Conservation (phyloP, 805 yeast genomes). For the Nematodospora valgi region DNA sequence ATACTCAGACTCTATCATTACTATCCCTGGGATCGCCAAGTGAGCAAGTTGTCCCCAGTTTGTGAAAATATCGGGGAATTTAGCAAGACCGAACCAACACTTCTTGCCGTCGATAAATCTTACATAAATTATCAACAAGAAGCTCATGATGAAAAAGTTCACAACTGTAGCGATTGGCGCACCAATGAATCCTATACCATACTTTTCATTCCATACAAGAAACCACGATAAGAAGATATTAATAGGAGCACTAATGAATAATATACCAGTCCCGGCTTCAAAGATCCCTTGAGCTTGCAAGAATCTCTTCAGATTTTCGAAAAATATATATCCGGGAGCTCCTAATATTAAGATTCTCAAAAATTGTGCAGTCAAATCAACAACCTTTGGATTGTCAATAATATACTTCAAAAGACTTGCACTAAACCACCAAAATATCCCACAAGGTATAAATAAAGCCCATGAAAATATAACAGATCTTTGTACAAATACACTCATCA, state of each 20-base stretch:
- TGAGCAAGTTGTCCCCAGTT: slow-evolving; percentile 35
- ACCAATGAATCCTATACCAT: slow-evolving; percentile 41
- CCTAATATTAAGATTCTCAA: slow-evolving; percentile 34
- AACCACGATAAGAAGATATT: slow-evolving; percentile 38
- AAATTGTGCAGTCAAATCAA: slow-evolving; percentile 31
- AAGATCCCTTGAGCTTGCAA: slow-evolving; percentile 46
- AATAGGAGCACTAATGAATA: slow-evolving; percentile 40
- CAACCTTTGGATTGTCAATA: slow-evolving; percentile 31
- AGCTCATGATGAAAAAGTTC: slow-evolving; percentile 41
- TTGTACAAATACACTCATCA: slow-evolving; percentile 37
- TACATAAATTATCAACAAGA: slow-evolving; percentile 34
- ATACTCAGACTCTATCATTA: slow-evolving; percentile 45
- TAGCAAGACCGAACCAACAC: slow-evolving; percentile 65
- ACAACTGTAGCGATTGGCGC: slow-evolving; percentile 42
- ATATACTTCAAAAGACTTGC: slow-evolving; percentile 23
- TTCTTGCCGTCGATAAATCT: slow-evolving; percentile 56
- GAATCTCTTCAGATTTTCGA: slow-evolving; percentile 39
- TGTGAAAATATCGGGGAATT: slow-evolving; percentile 31
- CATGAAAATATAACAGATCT: slow-evolving; percentile 34
- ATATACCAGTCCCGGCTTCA: slow-evolving; percentile 45
- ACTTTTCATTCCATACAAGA: slow-evolving; percentile 39
- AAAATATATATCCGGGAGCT: slow-evolving; percentile 42
- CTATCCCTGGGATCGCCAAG: slow-evolving; percentile 43
- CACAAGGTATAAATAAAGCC: slow-evolving; percentile 37
- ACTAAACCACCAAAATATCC: slow-evolving; percentile 39